Percentiles rank a stretch among this genome's conserved stretches.
Evolutionary conservation across 31 red algal genomes (phyloP).

Genomic region (Odonthalia washingtoniensis): DNA sequence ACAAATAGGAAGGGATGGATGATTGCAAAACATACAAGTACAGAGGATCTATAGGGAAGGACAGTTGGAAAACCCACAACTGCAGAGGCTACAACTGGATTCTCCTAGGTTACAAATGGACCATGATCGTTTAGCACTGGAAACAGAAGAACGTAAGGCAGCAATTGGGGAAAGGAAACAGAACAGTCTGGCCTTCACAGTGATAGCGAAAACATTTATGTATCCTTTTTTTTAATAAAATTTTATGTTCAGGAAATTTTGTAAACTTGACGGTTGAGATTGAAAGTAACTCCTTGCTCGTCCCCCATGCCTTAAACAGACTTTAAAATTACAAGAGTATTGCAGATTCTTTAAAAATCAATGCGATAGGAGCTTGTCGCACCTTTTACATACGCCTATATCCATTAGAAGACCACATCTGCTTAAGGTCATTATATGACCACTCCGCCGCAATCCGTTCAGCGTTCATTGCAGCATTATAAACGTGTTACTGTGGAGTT

Average conservation of each 20-base stretch:
- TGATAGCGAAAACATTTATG: background rate
- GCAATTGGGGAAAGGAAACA: background rate
- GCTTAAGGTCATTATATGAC: background rate
- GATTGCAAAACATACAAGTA: too few relatives aligned
- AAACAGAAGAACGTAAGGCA: background rate
- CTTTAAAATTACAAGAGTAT: background rate
- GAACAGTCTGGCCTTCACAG: background rate
- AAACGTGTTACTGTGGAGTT: background rate
- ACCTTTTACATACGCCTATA: background rate
- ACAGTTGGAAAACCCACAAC: too few relatives aligned
- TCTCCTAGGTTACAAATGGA: too few relatives aligned
- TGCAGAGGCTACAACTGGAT: too few relatives aligned
- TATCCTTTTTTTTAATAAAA: background rate
- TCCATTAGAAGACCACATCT: background rate
- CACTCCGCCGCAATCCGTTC: background rate
- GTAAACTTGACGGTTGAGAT: background rate
- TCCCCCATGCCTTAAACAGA: background rate
- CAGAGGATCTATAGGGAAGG: too few relatives aligned
- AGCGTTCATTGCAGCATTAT: background rate
- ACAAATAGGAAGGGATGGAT: too few relatives aligned
- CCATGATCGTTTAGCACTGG: too few relatives aligned
- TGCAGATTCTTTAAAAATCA: background rate
- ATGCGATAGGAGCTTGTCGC: background rate
- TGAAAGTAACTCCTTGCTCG: background rate
- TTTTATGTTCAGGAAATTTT: background rate